Evolutionary conservation across 202 grass and related monocot species (phyloP).

Genomic region (Brachypodium distachyon): DNA sequence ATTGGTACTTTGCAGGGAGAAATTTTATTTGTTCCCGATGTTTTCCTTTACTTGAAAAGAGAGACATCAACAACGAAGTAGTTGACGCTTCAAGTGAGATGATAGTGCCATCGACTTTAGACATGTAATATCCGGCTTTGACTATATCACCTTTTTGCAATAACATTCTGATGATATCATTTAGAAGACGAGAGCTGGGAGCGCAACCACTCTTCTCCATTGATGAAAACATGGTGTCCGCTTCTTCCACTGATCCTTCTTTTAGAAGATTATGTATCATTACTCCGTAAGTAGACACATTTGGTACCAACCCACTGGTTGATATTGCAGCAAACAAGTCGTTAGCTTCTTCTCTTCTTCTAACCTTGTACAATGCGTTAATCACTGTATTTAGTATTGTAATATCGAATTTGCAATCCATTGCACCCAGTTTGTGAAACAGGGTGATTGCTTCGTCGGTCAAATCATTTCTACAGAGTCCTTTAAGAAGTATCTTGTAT

Average conservation of each 20-base stretch:
- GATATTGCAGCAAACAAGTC: not conserved
- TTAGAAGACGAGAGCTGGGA: not conserved
- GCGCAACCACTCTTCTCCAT: not conserved
- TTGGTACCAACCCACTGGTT: not conserved
- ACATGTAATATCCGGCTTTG: not conserved
- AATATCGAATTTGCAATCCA: not conserved
- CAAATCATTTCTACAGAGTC: not conserved
- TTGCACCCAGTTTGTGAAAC: not conserved
- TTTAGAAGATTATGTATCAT: not conserved
- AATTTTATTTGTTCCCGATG: not conserved
- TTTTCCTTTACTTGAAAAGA: not conserved
- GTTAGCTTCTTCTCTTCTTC: not conserved
- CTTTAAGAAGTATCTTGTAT: not conserved
- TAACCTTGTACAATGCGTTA: not conserved
- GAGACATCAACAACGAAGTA: not conserved
- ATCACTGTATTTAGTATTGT: not conserved
- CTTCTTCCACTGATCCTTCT: not conserved
- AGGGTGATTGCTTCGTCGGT: not conserved
- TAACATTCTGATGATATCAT: not conserved
- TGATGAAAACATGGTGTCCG: not conserved
- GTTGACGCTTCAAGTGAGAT: constrained; percentile 2
- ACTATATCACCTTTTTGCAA: not conserved
- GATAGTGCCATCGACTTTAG: not conserved
- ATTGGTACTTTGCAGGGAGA: not conserved
- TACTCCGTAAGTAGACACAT: not conserved